Evolutionary conservation across 257 asterid genomes (phyloP).

Genomic region (Nicotiana tabacum): DNA sequence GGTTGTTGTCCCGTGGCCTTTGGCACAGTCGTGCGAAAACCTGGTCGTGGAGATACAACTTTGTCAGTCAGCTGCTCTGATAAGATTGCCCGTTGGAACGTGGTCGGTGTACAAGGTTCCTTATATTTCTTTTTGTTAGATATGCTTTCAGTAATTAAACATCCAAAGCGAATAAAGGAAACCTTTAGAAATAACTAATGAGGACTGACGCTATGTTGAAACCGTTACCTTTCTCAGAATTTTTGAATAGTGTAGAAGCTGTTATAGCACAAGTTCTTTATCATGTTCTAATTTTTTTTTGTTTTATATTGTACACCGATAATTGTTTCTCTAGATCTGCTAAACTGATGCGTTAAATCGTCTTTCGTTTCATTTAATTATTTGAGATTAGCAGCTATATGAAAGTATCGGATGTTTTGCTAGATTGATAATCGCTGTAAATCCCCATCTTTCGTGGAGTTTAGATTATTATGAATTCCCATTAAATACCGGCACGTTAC

Average conservation of each 20-base stretch:
- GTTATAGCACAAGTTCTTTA: background rate
- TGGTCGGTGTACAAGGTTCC: constrained; percentile 93
- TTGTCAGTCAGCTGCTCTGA: constrained; percentile 97
- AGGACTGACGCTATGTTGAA: background rate
- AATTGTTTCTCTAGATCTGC: background rate
- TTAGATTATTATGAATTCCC: background rate
- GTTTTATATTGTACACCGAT: background rate
- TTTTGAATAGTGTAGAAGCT: background rate
- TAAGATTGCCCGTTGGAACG: constrained; percentile 94
- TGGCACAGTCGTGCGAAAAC: constrained; percentile 84
- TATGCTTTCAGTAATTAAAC: constrained; percentile 3
- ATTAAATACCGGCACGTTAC: background rate
- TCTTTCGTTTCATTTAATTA: background rate
- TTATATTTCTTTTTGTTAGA: constrained; percentile 14
- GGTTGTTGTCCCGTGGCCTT: constrained; percentile 29
- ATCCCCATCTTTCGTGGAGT: background rate
- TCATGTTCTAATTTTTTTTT: background rate
- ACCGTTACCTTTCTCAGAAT: background rate
- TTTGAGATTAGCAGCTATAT: background rate
- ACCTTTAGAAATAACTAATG: constrained; percentile 8
- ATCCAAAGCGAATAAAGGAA: constrained; percentile 7
- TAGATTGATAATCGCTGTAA: background rate
- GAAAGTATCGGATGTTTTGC: background rate
- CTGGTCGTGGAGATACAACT: constrained; percentile 96
- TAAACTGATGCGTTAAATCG: background rate